Evolutionary conservation across 192 early-diverging fungal species (phyloP), one percentile per base, ranked within the genome.

Genomic region (Backusella mclennaniae): DNA sequence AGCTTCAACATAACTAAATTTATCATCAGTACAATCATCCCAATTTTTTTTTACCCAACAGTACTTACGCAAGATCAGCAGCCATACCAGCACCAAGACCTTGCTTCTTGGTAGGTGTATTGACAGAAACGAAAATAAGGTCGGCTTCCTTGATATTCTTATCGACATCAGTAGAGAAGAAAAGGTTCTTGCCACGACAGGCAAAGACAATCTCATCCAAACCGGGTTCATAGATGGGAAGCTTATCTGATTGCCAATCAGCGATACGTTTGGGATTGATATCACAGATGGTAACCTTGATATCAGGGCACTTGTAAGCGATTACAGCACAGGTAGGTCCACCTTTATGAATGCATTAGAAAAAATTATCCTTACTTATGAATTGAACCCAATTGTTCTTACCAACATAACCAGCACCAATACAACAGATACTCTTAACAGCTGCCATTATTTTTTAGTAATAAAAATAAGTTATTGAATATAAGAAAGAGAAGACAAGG

Each of bases 321-420:
- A 98, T 97, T 63, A 98, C 96, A 76, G 96, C 92, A 82, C 94
- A 93, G 4, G 96, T 95, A 5, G 96, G 95, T 33, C 96, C 96
- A 76, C 94, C 94, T 95, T 69, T 35, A 67, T 21, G 35, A 14
- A n/a, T 39, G 4, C n/a, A 39, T 42, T 33, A 15, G 66, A 15
- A 63, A 35, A 29, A 67, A 44, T 9, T 44, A 1, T 11, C 36
- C 36, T 39, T 39, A 12, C 11, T 11, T 29, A 39, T 42, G 21
- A 49, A 33, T 26, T 41, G 17, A 29, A 68, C 1, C 6, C 35
- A 14, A 35, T 35, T 59, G 70, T 29, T 79, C 88, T 77, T 85
- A 93, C 96, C 96, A 42, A 98, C 96, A 84, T 98, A 98, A 74
- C 96, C 96, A 71, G 96, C 96, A 75, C 96, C 96, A 78, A 98